Evolutionary conservation across 1,284 basidiomycete species (phyloP).

Genomic region (Ustilago trichophora): DNA sequence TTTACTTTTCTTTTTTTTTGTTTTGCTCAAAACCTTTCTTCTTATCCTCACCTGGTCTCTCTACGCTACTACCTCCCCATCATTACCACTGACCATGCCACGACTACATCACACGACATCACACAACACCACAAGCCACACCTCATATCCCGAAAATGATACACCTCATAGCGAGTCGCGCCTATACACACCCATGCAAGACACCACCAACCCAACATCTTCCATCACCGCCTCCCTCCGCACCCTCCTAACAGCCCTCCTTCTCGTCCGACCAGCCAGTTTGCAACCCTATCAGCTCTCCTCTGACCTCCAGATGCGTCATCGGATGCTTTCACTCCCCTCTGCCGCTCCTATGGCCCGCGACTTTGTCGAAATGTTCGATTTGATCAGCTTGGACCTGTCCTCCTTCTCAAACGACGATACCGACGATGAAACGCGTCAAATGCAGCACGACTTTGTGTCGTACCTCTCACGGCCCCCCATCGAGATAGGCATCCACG

Average conservation of each 20-base stretch:
- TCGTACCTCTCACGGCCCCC: constrained; percentile 21
- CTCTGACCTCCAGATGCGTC: constrained; percentile 28
- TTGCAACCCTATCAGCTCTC: constrained; percentile 15
- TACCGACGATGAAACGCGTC: background rate
- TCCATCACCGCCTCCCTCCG: background rate
- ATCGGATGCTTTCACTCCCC: constrained; percentile 26
- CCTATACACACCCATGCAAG: too few species aligned
- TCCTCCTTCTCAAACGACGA: too few species aligned
- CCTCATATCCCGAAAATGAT: too few species aligned
- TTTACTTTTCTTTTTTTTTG: background rate
- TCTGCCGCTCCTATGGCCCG: constrained; percentile 3
- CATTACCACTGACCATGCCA: background rate
- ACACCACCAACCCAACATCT: too few species aligned
- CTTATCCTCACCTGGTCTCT: background rate
- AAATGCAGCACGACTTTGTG: constrained; percentile 3
- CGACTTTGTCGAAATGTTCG: constrained; percentile 10
- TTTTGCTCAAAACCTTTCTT: background rate
- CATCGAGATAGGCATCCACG: background rate
- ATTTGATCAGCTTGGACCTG: too few species aligned
- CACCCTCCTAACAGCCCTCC: constrained; percentile 20
- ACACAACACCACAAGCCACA: too few species aligned
- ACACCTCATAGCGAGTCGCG: too few species aligned
- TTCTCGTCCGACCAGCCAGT: constrained; percentile 12
- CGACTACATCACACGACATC: too few species aligned
- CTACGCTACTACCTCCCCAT: background rate